These are phyloP conservation scores for Globisporangium radiosum DNA, from an alignment of 352 stramenopile species.

Conservation along the genomic window DNA sequence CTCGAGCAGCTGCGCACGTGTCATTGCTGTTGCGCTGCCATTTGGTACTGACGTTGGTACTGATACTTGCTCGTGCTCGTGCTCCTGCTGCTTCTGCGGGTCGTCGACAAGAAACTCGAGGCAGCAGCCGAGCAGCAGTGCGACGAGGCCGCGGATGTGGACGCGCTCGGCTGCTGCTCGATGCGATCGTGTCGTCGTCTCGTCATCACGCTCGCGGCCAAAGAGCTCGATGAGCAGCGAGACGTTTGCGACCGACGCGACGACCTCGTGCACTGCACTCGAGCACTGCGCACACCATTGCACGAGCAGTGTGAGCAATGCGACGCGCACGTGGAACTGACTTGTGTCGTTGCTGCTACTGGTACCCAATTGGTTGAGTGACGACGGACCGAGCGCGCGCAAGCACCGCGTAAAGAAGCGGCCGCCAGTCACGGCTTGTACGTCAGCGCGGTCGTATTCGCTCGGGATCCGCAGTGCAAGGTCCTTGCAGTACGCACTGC, in stretches of 20 bases:
- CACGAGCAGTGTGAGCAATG: slow-evolving; percentile 44
- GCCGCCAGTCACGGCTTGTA: slow-evolving; percentile 42
- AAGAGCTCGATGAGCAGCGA: slow-evolving; percentile 44
- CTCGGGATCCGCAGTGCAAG: slow-evolving; percentile 57
- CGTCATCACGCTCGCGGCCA: neutral
- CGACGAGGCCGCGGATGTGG: slow-evolving; percentile 39
- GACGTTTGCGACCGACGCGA: slow-evolving; percentile 50
- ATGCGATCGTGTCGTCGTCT: slow-evolving; percentile 2
- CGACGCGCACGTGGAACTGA: slow-evolving; percentile 48
- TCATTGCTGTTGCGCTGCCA: slow-evolving; percentile 15
- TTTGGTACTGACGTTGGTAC: neutral
- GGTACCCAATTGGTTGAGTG: neutral
- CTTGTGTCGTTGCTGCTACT: too few species aligned
- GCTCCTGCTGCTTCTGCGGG: neutral
- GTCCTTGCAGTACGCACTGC: slow-evolving; percentile 62
- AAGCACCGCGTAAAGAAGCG: slow-evolving; percentile 63
- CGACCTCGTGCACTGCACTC: slow-evolving; percentile 49
- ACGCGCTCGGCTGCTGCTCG: slow-evolving; percentile 15
- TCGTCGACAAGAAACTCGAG: slow-evolving; percentile 41
- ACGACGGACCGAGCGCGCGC: slow-evolving; percentile 21
- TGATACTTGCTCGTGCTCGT: slow-evolving; percentile 1
- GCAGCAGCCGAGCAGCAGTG: slow-evolving; percentile 48
- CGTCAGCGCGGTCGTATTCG: slow-evolving; percentile 33
- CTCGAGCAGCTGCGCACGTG: slow-evolving; percentile 55
- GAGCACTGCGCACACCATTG: slow-evolving; percentile 53